Percentiles rank a stretch among this genome's conserved stretches.
phyloP scores from a whole-genome alignment of 2,329 filamentous ascomycete species.

The Grosmannia huntii region DNA sequence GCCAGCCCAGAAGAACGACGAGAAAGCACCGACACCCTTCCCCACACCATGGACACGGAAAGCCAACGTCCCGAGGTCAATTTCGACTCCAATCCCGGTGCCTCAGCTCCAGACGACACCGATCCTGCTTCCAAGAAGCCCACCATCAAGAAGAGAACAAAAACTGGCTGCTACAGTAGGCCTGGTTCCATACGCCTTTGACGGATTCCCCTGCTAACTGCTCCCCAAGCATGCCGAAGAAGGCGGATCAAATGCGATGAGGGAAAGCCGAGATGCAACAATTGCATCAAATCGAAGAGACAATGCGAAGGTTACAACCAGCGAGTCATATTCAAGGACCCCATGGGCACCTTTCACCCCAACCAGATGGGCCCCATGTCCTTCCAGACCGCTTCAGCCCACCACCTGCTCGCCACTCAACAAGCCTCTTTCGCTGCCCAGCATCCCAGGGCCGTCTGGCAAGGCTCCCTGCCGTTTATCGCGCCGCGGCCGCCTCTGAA shows the following conservation, averaged over 20 bases:
- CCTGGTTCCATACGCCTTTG: background rate
- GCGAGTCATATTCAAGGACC: slow-evolving; percentile 68
- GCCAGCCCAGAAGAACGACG: background rate
- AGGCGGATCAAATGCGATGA: slow-evolving; percentile 97
- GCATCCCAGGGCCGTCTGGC: background rate
- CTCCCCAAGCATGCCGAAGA: slow-evolving; percentile 64
- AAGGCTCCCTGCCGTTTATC: background rate
- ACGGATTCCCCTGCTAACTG: slow-evolving; percentile 6
- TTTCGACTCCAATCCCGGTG: background rate
- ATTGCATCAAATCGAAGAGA: slow-evolving; percentile 77
- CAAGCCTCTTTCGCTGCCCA: slow-evolving; percentile 17
- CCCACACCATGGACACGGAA: background rate
- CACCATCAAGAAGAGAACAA: background rate
- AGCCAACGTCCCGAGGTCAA: background rate
- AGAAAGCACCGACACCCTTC: background rate
- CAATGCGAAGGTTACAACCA: slow-evolving; percentile 76
- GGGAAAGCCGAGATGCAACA: slow-evolving; percentile 67
- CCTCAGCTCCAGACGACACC: background rate
- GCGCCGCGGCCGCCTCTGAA: background rate
- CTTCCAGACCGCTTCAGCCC: slow-evolving; percentile 30
- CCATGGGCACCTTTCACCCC: slow-evolving; percentile 45
- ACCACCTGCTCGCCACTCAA: slow-evolving; percentile 28
- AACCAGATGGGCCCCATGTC: slow-evolving; percentile 29
- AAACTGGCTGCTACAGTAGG: background rate
- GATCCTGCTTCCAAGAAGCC: background rate